These are phyloP conservation scores for Scutellaria baicalensis DNA, from an alignment of 257 asterid species.

Conservation along the genomic window DNA sequence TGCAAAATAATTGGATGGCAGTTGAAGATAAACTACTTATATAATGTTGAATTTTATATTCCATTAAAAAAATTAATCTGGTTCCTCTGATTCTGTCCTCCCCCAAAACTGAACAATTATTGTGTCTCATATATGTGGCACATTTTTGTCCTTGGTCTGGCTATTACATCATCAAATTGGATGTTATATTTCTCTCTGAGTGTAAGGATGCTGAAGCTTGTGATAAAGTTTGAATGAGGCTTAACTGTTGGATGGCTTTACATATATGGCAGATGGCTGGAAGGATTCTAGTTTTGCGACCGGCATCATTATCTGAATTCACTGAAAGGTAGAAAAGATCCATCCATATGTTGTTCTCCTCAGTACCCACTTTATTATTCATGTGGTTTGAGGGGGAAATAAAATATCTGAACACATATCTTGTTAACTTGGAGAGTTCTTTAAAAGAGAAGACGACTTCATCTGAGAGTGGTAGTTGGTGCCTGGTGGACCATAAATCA, in stretches of 20 bases:
- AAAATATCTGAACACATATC: conserved; percentile 6
- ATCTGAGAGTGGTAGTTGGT: background rate
- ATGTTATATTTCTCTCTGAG: background rate
- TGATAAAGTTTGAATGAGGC: background rate
- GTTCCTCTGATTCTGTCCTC: background rate
- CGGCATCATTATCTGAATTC: conserved; percentile 65
- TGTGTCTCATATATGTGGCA: background rate
- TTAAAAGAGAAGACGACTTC: background rate
- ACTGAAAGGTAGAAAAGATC: conserved; percentile 49
- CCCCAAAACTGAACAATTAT: background rate
- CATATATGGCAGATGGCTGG: conserved; percentile 72
- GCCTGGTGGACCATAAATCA: background rate
- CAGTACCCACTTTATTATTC: conserved; percentile 5
- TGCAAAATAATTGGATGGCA: background rate
- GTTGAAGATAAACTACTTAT: background rate
- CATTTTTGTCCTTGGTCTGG: background rate
- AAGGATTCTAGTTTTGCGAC: conserved; percentile 67
- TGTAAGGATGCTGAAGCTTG: background rate
- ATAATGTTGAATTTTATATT: background rate
- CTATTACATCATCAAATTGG: background rate
- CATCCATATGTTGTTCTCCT: conserved; percentile 8
- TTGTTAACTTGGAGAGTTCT: conserved; percentile 6
- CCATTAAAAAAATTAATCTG: background rate
- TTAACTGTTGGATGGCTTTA: background rate
- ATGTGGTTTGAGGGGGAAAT: background rate